phyloP scores from a whole-genome alignment of 345 rosid species.

The Salix arbutifolia region DNA sequence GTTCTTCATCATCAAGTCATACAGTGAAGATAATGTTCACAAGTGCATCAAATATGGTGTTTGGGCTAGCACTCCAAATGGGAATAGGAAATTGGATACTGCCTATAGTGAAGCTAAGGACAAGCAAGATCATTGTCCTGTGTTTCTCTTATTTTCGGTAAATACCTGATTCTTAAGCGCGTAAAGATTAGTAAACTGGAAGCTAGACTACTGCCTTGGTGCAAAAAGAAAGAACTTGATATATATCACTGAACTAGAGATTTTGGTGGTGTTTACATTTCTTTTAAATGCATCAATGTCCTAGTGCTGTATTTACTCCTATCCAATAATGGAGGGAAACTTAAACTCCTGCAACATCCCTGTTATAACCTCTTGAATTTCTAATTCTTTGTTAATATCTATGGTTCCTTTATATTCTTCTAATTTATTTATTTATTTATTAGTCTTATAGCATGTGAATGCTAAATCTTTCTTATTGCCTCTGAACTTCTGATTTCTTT shows the following conservation, averaged over 20 bases:
- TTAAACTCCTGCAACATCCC: neutral
- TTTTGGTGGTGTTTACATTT: neutral
- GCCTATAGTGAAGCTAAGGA: conserved; percentile 74
- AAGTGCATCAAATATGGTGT: neutral
- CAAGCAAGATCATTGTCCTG: conserved; percentile 50
- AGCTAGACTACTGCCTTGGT: neutral
- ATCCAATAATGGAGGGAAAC: neutral
- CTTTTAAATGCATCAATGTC: too few species aligned
- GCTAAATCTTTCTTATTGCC: neutral
- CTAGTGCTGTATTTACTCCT: neutral
- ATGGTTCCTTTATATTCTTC: neutral
- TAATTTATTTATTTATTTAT: neutral
- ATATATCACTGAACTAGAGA: neutral
- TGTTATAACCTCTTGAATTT: neutral
- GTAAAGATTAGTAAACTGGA: neutral
- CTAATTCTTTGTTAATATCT: neutral
- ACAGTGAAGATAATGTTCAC: neutral
- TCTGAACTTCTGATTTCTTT: neutral
- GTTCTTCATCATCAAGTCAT: conserved; percentile 57
- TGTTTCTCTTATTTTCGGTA: conserved; percentile 82
- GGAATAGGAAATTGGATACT: conserved; percentile 54
- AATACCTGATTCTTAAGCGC: conserved; percentile 4
- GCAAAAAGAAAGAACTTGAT: too few species aligned
- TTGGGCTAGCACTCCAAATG: conserved; percentile 1
- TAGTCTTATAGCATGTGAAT: neutral